Base-by-base conservation (phyloP, 2,329 filamentous ascomycete genomes). In the Alternaria triticimaculans region DNA sequence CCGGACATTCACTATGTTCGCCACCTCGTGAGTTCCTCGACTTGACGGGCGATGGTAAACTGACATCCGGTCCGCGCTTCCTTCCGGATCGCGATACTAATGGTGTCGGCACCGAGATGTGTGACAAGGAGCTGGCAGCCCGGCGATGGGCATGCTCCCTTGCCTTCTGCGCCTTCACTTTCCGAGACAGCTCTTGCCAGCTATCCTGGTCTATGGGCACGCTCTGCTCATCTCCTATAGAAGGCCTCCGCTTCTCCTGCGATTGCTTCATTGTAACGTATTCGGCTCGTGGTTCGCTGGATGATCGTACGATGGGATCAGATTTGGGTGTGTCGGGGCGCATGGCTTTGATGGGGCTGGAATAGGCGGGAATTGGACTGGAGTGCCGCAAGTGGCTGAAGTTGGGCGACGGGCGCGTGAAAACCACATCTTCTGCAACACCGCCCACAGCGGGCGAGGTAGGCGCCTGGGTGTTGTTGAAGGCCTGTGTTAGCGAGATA, bases 331-430 rank as follows among this genome's bases (percentile, higher is more conserved):
- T 61, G 26, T 72, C 69, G 25, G 63, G 55, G 23, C 65, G 68
- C 26, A 64, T 63, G 20, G 65, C 55, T 61, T 79, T 80, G 55
- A 72, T 78, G 10, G 81, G 82, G 46, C 81, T 83, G 9, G 82
- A 82, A 41, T 78, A 69, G 5, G 69, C 61, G 30, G 70, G 68
- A 4, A 73, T 65, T 7, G 81, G 80, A 46, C 82, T 82, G 9
- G 81, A 80, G 57, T 74, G 73, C 62, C 71, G 77, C 55, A 63
- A 63, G 51, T 72, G 65, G 43, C 73, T 66, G 56, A 82, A 76
- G 57, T 83, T 82, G 6, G 83, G 83, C 18, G 82, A 84, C 3
- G 83, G 83, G 20, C 83, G 80, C 37, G 80, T 80, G 58, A 82
- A 78, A 18, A 84, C 71, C 2, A 81, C 77, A 65, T 85, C 83